Evolutionary conservation across 345 rosid genomes (phyloP).

Genomic region (Erodium maritimum): DNA sequence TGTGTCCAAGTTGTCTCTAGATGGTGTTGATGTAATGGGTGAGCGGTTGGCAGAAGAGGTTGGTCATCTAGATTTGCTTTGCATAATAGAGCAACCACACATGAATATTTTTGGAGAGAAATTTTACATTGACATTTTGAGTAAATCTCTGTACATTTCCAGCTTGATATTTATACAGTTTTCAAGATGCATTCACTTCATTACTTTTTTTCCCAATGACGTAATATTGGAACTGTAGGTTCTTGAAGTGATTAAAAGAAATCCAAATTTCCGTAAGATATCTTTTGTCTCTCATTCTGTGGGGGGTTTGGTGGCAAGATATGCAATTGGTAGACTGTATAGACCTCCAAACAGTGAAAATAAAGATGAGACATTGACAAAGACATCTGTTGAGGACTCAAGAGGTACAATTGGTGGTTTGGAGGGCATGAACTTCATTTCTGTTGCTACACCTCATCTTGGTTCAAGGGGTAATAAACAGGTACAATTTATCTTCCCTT

Average conservation of each 20-base stretch:
- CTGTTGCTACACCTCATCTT: constrained; percentile 95
- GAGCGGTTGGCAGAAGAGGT: no score
- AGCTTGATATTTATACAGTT: not conserved
- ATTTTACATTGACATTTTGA: no score
- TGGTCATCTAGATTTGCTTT: no score
- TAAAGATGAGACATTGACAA: constrained; percentile 13
- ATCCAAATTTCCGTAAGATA: constrained; percentile 56
- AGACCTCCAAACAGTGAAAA: constrained; percentile 33
- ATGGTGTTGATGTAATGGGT: no score
- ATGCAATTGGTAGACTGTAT: constrained; percentile 81
- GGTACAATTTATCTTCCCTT: constrained; percentile 24
- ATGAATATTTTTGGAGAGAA: no score
- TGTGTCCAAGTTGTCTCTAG: not conserved
- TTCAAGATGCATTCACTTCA: not conserved
- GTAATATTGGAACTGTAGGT: constrained; percentile 58
- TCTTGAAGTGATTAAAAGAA: constrained; percentile 55
- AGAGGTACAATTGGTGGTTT: constrained; percentile 61
- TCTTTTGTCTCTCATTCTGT: constrained; percentile 89
- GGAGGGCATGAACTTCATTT: constrained; percentile 79
- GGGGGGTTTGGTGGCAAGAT: constrained; percentile 89
- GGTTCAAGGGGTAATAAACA: constrained; percentile 94
- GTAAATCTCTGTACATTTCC: no score
- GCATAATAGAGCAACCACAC: no score
- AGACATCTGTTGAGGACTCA: constrained; percentile 17
- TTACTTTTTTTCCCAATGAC: not conserved